Evolutionary conservation across 768 basidiomycete genomes (phyloP), one percentile per base, ranked within the genome.

Genomic region (Leccinum sublutescens): DNA sequence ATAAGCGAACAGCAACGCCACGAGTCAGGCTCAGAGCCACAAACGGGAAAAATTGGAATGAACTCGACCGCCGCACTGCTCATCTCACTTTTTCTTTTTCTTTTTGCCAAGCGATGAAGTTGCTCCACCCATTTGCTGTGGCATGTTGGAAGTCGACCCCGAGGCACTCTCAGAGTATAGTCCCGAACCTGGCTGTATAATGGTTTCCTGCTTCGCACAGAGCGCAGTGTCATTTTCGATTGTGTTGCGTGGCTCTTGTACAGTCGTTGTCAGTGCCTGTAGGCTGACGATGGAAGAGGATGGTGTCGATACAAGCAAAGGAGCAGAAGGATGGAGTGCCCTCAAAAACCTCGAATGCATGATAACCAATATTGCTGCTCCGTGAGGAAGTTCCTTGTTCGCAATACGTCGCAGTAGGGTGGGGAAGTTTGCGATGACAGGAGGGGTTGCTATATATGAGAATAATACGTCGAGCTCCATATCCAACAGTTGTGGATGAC

Each of bases 401-500:
- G 17, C 21, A 6, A 50, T 50, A 21, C 27, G 49, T 8, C 49
- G 21, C 5, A 50, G 10, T 3, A 50, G 7, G 4, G 14, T 27
- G 8, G 49, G 49, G 27, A 50, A 50, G 2, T 50, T 50, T 8
- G 23, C 21, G 8, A 50, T 27, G 14, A 50, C 21, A 2, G 17
- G 49, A 29, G 49, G 21, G 49, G 49, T 17, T 27, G 49, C 27
- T 3, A 27, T 61, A 47, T 59, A 38, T 0, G 58, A 4, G 50
- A 66, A 62, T 12, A 73, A 43, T 8, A 67, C 14, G 15, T 71
- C 64, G 4, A 71, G 63, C 10, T 73, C 62, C 62, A 70, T 63
- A 36, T 67, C 57, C 10, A 73, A 40, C 0, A 73, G 40, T 48
- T 54, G 25, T 0, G 59, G 55, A 40, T 70, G 45, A 7, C 70